Conservation (phyloP, 306 rosid genomes). For the Pterocarpus santalinus region DNA sequence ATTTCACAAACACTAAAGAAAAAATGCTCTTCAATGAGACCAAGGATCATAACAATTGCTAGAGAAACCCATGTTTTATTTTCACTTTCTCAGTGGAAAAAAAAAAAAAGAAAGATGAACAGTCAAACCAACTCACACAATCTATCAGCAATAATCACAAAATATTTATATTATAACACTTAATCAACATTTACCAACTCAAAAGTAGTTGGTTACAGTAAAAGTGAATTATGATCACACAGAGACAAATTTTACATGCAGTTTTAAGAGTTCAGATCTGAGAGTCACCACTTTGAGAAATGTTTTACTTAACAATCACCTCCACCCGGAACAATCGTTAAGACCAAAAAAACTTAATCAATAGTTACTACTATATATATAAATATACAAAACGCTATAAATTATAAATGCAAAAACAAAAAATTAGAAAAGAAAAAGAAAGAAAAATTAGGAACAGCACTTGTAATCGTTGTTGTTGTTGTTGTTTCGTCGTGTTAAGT, state of each 20-base stretch:
- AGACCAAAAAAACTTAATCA: neutral
- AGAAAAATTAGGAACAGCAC: slow-evolving; percentile 24
- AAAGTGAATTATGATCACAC: no score
- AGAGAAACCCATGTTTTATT: neutral
- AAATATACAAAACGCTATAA: neutral
- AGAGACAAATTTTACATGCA: no score
- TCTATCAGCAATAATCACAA: neutral
- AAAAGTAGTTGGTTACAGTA: neutral
- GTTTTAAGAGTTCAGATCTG: no score
- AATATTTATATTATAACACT: neutral
- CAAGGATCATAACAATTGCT: neutral
- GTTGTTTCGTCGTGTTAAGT: slow-evolving; percentile 47
- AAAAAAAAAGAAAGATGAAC: neutral
- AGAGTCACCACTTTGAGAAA: no score
- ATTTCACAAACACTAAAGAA: no score
- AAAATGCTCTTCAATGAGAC: neutral
- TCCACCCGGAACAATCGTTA: no score
- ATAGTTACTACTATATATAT: neutral
- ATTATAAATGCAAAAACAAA: neutral
- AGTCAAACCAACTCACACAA: neutral
- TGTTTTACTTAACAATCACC: no score
- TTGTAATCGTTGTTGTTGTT: slow-evolving; percentile 31
- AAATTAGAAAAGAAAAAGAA: neutral
- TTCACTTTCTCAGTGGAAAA: slow-evolving; percentile 2
- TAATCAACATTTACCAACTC: neutral